phyloP scores from a whole-genome alignment of 805 yeast genomes.

The Yarrowia keelungensis region DNA sequence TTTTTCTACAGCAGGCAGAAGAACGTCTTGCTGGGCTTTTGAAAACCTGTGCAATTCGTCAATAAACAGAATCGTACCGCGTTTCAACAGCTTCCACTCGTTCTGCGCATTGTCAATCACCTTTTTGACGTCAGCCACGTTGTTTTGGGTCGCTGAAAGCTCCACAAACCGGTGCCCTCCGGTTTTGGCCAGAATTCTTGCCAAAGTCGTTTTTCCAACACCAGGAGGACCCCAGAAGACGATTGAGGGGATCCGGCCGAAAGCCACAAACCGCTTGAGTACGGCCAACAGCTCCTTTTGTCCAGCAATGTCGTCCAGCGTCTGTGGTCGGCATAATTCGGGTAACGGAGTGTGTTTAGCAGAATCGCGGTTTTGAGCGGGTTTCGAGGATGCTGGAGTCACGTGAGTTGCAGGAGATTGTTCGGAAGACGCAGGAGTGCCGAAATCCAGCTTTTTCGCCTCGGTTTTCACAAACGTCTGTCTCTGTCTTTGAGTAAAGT shows the following conservation, averaged over 20 bases:
- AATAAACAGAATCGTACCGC: conserved; percentile 75
- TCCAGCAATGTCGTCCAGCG: conserved; percentile 77
- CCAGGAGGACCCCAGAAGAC: conserved; percentile 97
- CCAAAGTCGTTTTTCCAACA: conserved; percentile 86
- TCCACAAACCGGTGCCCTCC: conserved; percentile 65
- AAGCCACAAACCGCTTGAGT: conserved; percentile 66
- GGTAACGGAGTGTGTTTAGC: conserved; percentile 61
- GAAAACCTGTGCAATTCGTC: conserved; percentile 94
- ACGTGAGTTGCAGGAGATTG: not conserved
- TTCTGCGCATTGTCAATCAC: conserved; percentile 61
- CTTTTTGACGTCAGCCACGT: conserved; percentile 68
- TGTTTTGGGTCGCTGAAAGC: conserved; percentile 81
- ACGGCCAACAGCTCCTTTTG: conserved; percentile 79
- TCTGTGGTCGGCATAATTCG: conserved; percentile 80
- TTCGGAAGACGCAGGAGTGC: not conserved
- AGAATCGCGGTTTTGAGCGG: not conserved
- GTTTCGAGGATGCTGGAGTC: not conserved
- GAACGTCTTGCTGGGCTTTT: conserved; percentile 84
- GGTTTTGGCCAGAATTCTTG: conserved; percentile 65
- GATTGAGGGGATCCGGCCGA: conserved; percentile 70
- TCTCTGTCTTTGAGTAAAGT: conserved; percentile 19
- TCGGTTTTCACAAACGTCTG: not conserved
- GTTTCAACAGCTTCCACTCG: conserved; percentile 56
- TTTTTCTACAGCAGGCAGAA: conserved; percentile 81
- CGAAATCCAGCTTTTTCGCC: conserved; percentile 5